Base-by-base conservation (phyloP, 2,329 filamentous ascomycete genomes). In the Tolypocladium amazonense region DNA sequence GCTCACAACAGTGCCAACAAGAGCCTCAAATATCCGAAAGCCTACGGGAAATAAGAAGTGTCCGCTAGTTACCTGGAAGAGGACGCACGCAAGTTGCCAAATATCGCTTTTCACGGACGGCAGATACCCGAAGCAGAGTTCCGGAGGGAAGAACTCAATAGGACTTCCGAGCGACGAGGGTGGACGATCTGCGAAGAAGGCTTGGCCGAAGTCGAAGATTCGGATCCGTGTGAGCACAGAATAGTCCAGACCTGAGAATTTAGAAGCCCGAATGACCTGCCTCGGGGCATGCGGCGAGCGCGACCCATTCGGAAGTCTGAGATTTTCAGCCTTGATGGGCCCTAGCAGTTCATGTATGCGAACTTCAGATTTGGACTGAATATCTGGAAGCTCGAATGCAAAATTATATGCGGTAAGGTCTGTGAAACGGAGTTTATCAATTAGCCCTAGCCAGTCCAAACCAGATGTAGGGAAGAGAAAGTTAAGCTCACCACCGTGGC, bases 71-170 rank as follows among this genome's bases (percentile, higher is more conserved):
- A 41, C 39, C 57, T 58, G 59, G 41, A 35, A 61, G 41, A 58
- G 52, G 38, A 59, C 4, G 38, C 59, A 61, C 4, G 59, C 59
- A 23, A 61, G 59, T 7, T 59, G 53, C 57, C 59, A 61, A 25
- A 61, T 14, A 27, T 61, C 59, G 52, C 59, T 61, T 59, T 61
- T 56, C 4, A 47, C 38, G 33, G 59, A 61, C 9, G 59, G 59
- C n/a, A 54, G 35, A 50, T 61, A 57, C 37, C 59, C 54, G 43
- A 61, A 61, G 27, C 59, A 61, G 43, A 61, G 59, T 45, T 61
- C 59, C 5, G 59, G 59, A 14, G 59, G 59, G 33, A 59, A 61
- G 27, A 58, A 61, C 25, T 61, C 59, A 45, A 61, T 58, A 4
- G 59, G 59, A 37, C 45, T 18, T 45, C 57, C 59, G 8, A 61